Evolutionary conservation across 1,139 yeast species (phyloP).

Genomic region (Zygosaccharomyces sapae): DNA sequence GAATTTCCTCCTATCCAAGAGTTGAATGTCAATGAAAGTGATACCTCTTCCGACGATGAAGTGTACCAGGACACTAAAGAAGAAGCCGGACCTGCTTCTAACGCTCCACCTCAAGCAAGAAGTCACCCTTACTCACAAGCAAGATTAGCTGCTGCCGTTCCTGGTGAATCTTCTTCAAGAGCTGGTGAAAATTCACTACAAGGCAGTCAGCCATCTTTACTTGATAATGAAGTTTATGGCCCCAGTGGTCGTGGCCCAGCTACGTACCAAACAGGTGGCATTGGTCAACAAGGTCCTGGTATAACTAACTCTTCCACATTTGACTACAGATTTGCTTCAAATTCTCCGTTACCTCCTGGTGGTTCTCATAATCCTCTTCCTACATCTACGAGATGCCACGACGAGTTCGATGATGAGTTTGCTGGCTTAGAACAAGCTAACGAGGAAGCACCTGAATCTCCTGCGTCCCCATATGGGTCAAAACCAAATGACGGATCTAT

Average conservation of each 20-base stretch:
- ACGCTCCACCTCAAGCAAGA: not conserved
- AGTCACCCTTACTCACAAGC: not conserved
- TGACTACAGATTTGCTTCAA: constrained; percentile 5
- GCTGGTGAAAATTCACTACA: constrained; percentile 2
- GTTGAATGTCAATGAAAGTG: constrained; percentile 57
- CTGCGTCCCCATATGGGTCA: constrained; percentile 34
- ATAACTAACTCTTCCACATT: not conserved
- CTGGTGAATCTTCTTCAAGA: not conserved
- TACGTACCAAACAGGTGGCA: not conserved
- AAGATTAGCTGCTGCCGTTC: constrained; percentile 13
- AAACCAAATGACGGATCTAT: constrained; percentile 18
- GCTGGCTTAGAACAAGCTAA: constrained; percentile 46
- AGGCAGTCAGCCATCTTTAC: constrained; percentile 1
- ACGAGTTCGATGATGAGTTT: constrained; percentile 47
- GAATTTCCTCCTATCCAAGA: constrained; percentile 75
- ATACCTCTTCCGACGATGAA: constrained; percentile 50
- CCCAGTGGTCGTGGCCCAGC: not conserved
- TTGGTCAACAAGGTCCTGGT: constrained; percentile 1
- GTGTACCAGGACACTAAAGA: constrained; percentile 44
- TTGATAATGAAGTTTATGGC: not conserved
- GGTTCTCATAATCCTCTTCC: constrained; percentile 4
- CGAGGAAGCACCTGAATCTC: constrained; percentile 43
- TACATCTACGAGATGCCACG: constrained; percentile 11
- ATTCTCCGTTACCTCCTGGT: constrained; percentile 7
- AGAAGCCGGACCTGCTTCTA: constrained; percentile 16